Base-by-base conservation (phyloP, 805 yeast species). In the Kuraishia cidri region DNA sequence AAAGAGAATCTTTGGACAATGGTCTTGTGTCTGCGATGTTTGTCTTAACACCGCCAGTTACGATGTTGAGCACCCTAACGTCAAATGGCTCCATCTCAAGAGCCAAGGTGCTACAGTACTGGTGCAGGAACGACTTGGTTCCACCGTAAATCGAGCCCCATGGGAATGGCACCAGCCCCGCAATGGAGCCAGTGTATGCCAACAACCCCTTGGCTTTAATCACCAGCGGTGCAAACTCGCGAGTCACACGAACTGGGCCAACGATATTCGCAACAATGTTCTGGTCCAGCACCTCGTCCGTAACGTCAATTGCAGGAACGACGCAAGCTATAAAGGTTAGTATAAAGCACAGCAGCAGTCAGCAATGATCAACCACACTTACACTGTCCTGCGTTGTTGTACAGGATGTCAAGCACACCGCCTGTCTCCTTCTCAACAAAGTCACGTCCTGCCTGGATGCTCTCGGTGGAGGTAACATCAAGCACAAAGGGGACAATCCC, bases 21-120 rank as follows among this genome's bases (percentile, higher is more conserved):
- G 72, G 66, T 42, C 85, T 63, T 3, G 60, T 70, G 43, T 82
- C 90, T 0, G 76, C 82, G 43, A 83, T 79, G 36, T 75, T 64
- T 0, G 92, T 79, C 15, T 59, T 57, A 20, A 83, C 92, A 24
- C 83, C 90, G 20, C 94, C 94, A 6, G 92, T 82, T 26, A 80
- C 55, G 9, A 78, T 64, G 44, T 79, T 78, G 38, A 79, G 61
- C 0, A 83, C 90, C 31, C 73, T 63, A 4, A 83, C 90, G 11
- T 69, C 81, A 44, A 80, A 77, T 3, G 85, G 81, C 48, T 72
- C 71, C 67, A 83, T 50, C 52, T 83, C 94, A 17, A 76, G 47
- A 33, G 78, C 69, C 35, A 83, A 56, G 2, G 66, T 67, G 26
- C 72, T 67, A 0, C 85, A 81, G 46, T 75, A 83, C 42, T 72